A percentile compares a stretch with the other conserved stretches of the same genome.
phyloP scores from a whole-genome alignment of 192 early-diverging fungal genomes.

The Jimgerdemannia flammicorona region DNA sequence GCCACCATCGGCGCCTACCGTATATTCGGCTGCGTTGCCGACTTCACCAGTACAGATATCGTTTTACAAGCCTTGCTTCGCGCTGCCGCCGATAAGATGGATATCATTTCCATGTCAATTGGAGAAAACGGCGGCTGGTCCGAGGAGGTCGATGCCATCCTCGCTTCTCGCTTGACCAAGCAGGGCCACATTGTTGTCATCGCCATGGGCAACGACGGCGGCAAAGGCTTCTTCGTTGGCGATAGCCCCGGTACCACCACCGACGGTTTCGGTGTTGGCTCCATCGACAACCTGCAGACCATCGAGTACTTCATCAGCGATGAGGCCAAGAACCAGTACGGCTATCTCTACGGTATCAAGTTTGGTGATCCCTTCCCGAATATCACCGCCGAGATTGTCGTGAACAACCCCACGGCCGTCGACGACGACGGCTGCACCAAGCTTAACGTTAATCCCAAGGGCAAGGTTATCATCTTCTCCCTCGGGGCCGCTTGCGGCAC shows the following conservation, averaged over 20 bases:
- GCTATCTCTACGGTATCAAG: neutral
- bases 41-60: slow-evolving; percentile 48
- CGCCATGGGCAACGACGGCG: slow-evolving; percentile 65
- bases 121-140: slow-evolving; percentile 45
- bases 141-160: slow-evolving; percentile 18
- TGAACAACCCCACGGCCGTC: neutral
- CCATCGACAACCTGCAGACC: slow-evolving; percentile 22
- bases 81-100: slow-evolving; percentile 59
- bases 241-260: slow-evolving; percentile 41
- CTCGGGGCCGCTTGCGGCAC: neutral
- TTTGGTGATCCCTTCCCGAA: slow-evolving; percentile 1
- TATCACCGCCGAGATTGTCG: neutral
- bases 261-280: slow-evolving; percentile 44
- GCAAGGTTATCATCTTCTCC: neutral
- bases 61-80: slow-evolving; percentile 67
- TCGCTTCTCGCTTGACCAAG: slow-evolving; percentile 25
- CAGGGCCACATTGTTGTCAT: slow-evolving; percentile 50
- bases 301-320: neutral
- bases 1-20: slow-evolving; percentile 77
- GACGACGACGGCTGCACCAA: neutral
- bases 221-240: slow-evolving; percentile 41
- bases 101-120: slow-evolving; percentile 79
- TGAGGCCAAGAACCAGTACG: neutral
- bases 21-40: slow-evolving; percentile 54
- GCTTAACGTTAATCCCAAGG: neutral